Conservation (phyloP, 2,329 filamentous ascomycete genomes). For the Fusarium papillatum region DNA sequence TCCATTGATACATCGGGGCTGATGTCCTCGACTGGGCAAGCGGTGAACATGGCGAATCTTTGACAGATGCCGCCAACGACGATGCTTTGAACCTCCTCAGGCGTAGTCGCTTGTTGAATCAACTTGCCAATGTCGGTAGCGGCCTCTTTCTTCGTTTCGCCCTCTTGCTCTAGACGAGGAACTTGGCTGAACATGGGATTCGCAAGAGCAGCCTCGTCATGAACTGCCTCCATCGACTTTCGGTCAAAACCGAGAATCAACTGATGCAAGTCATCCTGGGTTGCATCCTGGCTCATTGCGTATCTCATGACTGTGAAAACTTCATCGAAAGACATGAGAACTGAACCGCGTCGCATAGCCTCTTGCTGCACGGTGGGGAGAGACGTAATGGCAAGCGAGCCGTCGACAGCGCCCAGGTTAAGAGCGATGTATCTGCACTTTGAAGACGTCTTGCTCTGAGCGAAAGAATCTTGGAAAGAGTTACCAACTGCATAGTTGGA, state of each 20-base stretch:
- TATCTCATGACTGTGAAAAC: slow-evolving; percentile 21
- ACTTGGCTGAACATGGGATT: slow-evolving; percentile 27
- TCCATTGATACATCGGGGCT: slow-evolving; percentile 23
- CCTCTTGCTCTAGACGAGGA: slow-evolving; percentile 10
- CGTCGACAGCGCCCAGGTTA: slow-evolving; percentile 22
- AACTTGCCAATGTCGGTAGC: slow-evolving; percentile 15
- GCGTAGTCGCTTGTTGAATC: slow-evolving; percentile 20
- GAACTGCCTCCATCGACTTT: slow-evolving; percentile 22
- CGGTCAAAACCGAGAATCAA: slow-evolving; percentile 24
- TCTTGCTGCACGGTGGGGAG: slow-evolving; percentile 20
- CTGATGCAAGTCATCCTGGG: slow-evolving; percentile 5
- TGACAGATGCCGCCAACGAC: slow-evolving; percentile 19
- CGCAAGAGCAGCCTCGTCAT: slow-evolving; percentile 18
- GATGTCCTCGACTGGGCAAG: slow-evolving; percentile 23
- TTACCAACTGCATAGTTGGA: slow-evolving; percentile 27
- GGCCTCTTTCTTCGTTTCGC: slow-evolving; percentile 12
- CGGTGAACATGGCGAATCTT: slow-evolving; percentile 28
- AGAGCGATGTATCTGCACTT: slow-evolving; percentile 24
- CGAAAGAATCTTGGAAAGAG: slow-evolving; percentile 26
- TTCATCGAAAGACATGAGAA: slow-evolving; percentile 26
- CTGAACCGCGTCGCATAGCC: slow-evolving; percentile 16
- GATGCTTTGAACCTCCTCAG: slow-evolving; percentile 14
- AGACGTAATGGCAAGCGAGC: slow-evolving; percentile 20
- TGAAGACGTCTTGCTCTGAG: slow-evolving; percentile 8
- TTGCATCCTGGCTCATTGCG: slow-evolving; percentile 16